Conservation (phyloP, 257 asterid genomes). For the Solanum sejunctum region DNA sequence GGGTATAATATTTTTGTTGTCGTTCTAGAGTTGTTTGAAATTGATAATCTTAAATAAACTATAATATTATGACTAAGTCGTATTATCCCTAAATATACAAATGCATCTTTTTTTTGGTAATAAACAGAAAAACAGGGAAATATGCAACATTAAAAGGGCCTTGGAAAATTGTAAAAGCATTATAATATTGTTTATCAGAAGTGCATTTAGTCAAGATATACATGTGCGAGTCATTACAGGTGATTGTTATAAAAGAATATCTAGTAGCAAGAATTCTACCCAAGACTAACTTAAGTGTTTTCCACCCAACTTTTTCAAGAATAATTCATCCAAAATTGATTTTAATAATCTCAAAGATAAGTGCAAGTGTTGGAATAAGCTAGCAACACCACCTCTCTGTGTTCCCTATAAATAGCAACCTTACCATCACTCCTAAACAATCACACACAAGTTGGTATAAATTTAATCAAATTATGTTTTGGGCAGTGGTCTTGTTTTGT, state of each 20-base stretch:
- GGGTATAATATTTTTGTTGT: no score
- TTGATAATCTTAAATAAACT: no score
- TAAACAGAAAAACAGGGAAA: neutral
- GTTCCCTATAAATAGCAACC: neutral
- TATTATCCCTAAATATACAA: no score
- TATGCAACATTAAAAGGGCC: no score
- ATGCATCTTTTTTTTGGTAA: no score
- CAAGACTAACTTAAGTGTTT: neutral
- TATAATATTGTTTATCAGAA: no score
- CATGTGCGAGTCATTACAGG: neutral
- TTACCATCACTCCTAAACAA: neutral
- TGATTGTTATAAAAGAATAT: neutral
- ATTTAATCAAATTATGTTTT: neutral
- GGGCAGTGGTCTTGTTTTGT: slow-evolving; percentile 2
- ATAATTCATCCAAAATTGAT: neutral
- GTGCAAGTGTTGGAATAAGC: neutral
- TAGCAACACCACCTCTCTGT: neutral
- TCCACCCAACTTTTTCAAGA: neutral
- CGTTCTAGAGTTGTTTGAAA: no score
- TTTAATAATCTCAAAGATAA: neutral
- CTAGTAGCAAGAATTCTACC: neutral
- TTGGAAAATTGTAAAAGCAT: neutral
- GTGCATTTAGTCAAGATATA: neutral
- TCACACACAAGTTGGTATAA: neutral
- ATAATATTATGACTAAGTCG: no score